Evolutionary conservation across 108 stramenopile species (phyloP).

Genomic region (Parietichytrium sp.): DNA sequence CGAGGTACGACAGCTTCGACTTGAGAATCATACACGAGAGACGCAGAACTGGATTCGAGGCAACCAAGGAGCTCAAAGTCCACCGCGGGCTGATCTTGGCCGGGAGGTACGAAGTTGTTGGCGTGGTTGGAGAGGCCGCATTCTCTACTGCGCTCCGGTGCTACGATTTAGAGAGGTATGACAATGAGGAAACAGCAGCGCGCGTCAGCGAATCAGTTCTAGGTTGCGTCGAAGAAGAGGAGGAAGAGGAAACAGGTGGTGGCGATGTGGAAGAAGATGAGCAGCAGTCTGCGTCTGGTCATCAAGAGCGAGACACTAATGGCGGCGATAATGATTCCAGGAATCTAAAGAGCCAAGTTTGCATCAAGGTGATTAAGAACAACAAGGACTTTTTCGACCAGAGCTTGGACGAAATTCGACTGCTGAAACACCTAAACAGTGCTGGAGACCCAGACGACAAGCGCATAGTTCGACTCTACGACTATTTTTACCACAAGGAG

Average conservation of each 20-base stretch:
- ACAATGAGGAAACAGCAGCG: too few species aligned
- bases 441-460: slow-evolving; percentile 70
- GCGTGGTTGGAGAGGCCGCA: slow-evolving; percentile 86
- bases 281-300: slow-evolving; percentile 59
- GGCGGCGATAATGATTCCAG: not conserved
- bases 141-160: slow-evolving; percentile 90
- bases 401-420: slow-evolving; percentile 94
- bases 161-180: slow-evolving; percentile 75
- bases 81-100: slow-evolving; percentile 60
- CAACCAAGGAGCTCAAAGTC: slow-evolving; percentile 41
- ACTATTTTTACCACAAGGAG: slow-evolving; percentile 94
- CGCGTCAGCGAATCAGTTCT: too few species aligned
- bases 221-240: too few species aligned
- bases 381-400: slow-evolving; percentile 99
- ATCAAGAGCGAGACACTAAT: slow-evolving; percentile 53
- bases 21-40: slow-evolving; percentile 47
- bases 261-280: too few species aligned
- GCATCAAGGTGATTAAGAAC: slow-evolving; percentile 96
- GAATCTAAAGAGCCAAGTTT: slow-evolving; percentile 78
- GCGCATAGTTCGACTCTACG: slow-evolving; percentile 81
- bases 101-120: slow-evolving; percentile 82
- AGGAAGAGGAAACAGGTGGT: not conserved
- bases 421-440: slow-evolving; percentile 72
- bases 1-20: slow-evolving; percentile 19
- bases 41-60: slow-evolving; percentile 52